phyloP scores from a whole-genome alignment of 192 early-diverging fungal genomes.

The Backusella parvicylindrica region DNA sequence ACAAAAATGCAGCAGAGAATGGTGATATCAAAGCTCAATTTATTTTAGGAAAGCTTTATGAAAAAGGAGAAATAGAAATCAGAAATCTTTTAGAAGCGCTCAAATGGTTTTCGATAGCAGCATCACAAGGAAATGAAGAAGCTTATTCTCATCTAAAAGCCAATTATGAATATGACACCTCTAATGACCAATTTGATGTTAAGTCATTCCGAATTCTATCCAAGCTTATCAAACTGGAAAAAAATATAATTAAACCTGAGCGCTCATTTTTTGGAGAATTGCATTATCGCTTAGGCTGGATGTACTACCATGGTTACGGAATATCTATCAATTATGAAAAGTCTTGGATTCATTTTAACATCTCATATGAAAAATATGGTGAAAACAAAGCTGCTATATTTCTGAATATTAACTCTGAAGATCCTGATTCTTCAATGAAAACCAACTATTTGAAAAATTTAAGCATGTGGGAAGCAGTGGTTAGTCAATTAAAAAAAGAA shows the following conservation, averaged over 20 bases:
- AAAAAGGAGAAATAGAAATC: neutral
- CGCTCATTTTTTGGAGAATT: neutral
- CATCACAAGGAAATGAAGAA: neutral
- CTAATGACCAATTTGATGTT: neutral
- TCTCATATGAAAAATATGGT: no score
- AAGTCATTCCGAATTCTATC: no score
- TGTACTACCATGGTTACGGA: neutral
- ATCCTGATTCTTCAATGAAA: no score
- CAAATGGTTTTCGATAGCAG: neutral
- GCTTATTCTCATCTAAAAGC: neutral
- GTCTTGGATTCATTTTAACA: no score
- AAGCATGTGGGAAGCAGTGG: no score
- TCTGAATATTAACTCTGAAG: no score
- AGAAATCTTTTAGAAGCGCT: neutral
- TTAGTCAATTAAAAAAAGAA: no score
- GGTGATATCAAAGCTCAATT: neutral
- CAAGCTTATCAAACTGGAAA: neutral
- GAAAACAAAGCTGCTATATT: no score
- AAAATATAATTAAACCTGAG: no score
- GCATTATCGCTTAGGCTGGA: neutral
- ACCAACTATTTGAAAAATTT: no score
- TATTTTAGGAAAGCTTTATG: neutral
- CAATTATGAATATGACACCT: no score
- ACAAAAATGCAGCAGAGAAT: neutral
- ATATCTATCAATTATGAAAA: neutral